Evolutionary conservation across 1,139 yeast species (phyloP).

Genomic region (Yamadazyma taylorii): DNA sequence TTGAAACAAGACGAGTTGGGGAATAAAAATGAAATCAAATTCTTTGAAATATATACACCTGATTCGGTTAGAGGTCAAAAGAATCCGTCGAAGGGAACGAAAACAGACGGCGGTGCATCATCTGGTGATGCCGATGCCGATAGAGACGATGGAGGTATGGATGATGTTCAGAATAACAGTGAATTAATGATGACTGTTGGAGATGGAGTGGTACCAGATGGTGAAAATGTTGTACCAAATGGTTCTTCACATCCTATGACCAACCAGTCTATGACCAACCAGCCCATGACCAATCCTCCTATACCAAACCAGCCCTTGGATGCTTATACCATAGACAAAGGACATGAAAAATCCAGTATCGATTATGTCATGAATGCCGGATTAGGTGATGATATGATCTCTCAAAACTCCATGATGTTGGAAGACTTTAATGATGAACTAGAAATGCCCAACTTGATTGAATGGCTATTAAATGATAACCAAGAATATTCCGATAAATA

Average conservation of each 20-base stretch:
- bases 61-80: constrained; percentile 1
- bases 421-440: constrained; percentile 1
- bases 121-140: too few species aligned
- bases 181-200: too few species aligned
- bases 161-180: too few species aligned
- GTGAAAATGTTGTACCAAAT: too few species aligned
- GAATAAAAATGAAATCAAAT: constrained; percentile 5
- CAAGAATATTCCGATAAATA: constrained; percentile 17
- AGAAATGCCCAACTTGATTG: constrained; percentile 9
- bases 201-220: too few species aligned
- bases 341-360: constrained; percentile 3
- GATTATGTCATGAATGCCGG: constrained; percentile 4
- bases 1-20: constrained; percentile 1
- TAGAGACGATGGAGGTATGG: too few species aligned
- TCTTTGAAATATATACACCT: constrained; percentile 11
- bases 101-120: too few species aligned
- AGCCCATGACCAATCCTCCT: too few species aligned
- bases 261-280: too few species aligned
- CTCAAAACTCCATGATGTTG: neutral
- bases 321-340: neutral
- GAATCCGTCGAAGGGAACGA: too few species aligned
- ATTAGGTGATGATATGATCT: neutral
- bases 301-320: neutral
- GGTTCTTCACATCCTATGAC: too few species aligned
- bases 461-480: constrained; percentile 11